These are phyloP conservation scores for Ophiognomonia clavigignenti-juglandacearum DNA, from an alignment of 2,329 filamentous ascomycete species.

Conservation along the genomic window DNA sequence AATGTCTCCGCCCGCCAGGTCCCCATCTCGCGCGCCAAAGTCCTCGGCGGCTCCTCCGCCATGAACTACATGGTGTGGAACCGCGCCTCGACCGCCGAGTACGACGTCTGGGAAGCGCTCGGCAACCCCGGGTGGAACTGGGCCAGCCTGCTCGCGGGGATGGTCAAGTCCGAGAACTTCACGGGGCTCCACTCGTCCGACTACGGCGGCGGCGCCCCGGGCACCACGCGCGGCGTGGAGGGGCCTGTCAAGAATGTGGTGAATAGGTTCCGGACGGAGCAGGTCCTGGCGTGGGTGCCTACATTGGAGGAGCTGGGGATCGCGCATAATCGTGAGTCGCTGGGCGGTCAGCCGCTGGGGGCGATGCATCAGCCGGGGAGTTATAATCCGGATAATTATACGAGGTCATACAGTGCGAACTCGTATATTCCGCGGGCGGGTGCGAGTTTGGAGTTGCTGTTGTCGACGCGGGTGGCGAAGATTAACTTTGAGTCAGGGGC, in stretches of 20 bases:
- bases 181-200: slow-evolving; percentile 7
- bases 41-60: slow-evolving; percentile 8
- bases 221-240: slow-evolving; percentile 13
- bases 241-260: slow-evolving; percentile 24
- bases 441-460: slow-evolving; percentile 35
- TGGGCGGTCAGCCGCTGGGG: slow-evolving; percentile 45
- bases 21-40: slow-evolving; percentile 30
- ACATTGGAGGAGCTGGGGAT: slow-evolving; percentile 42
- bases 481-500: slow-evolving; percentile 27
- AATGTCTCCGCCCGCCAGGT: slow-evolving; percentile 34
- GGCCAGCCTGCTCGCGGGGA: slow-evolving; percentile 19
- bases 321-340: slow-evolving; percentile 34
- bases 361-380: slow-evolving; percentile 45
- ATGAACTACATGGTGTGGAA: slow-evolving; percentile 15
- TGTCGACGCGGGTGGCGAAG: slow-evolving; percentile 31
- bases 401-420: slow-evolving; percentile 41
- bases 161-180: slow-evolving; percentile 23
- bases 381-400: slow-evolving; percentile 41
- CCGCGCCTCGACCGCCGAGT: slow-evolving; percentile 9
- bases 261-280: slow-evolving; percentile 37
- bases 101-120: slow-evolving; percentile 14
- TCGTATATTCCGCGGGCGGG: slow-evolving; percentile 37
- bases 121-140: slow-evolving; percentile 19
- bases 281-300: slow-evolving; percentile 38
- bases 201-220: too few relatives aligned